phyloP scores from a whole-genome alignment of 192 early-diverging fungal genomes.

The Podila minutissima region DNA sequence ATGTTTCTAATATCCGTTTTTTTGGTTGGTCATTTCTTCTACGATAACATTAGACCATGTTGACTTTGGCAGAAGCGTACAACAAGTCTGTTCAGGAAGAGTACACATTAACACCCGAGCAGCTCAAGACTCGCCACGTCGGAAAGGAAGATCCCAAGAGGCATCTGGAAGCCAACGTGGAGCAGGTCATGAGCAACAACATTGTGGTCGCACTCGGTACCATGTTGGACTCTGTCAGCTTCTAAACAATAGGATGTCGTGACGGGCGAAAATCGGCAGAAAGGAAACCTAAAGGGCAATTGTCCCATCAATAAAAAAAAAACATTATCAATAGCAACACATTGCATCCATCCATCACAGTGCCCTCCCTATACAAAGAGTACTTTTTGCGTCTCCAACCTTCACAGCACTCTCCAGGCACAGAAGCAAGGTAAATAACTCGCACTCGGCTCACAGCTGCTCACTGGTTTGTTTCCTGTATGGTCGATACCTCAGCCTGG shows the following conservation, averaged over 20 bases:
- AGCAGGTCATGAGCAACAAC: constrained; percentile 93
- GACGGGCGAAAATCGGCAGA: not conserved
- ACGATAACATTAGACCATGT: constrained; percentile 73
- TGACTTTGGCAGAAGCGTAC: constrained; percentile 89
- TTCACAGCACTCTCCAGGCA: no score
- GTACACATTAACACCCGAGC: constrained; percentile 89
- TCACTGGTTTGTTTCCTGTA: no score
- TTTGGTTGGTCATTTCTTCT: not conserved
- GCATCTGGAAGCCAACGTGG: constrained; percentile 94
- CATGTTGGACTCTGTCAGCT: constrained; percentile 85
- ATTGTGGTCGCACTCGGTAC: constrained; percentile 96
- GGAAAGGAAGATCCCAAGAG: constrained; percentile 99
- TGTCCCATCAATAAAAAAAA: not conserved
- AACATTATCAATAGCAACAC: no score
- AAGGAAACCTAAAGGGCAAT: not conserved
- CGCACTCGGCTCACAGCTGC: no score
- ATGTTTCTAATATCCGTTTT: not conserved
- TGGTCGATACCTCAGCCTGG: no score
- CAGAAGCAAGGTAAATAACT: no score
- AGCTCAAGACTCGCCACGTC: constrained; percentile 98
- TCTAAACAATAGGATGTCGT: constrained; percentile 35
- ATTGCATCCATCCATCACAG: no score
- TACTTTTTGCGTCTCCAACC: no score
- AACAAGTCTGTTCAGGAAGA: constrained; percentile 99
- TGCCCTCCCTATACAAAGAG: no score